Percentiles rank a stretch among this genome's conserved stretches.
Conservation (phyloP, 495 filamentous ascomycete species). For the Penicillium angulare region DNA sequence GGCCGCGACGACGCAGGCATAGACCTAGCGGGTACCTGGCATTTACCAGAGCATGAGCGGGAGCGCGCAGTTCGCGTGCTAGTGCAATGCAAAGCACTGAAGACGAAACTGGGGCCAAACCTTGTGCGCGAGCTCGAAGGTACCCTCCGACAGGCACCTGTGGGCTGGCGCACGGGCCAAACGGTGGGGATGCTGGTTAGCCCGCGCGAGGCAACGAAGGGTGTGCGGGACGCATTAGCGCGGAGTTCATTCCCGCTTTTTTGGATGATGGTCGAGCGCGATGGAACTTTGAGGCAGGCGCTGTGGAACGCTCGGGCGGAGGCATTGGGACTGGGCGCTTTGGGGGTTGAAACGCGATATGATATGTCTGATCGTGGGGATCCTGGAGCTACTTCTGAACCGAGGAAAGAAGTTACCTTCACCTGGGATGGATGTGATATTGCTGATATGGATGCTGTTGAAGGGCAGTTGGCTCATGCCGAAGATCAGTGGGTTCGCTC, state of each 20-base stretch:
- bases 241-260: constrained; percentile 65
- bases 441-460: constrained; percentile 37
- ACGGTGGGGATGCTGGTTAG: constrained; percentile 65
- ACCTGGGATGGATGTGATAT: constrained; percentile 58
- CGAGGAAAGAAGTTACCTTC: constrained; percentile 41
- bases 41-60: constrained; percentile 46
- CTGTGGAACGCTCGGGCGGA: constrained; percentile 54
- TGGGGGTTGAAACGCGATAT: constrained; percentile 61
- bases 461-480: constrained; percentile 19
- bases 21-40: constrained; percentile 83
- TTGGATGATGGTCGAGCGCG: constrained; percentile 49
- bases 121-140: constrained; percentile 85
- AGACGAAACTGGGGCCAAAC: constrained; percentile 56
- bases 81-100: constrained; percentile 77
- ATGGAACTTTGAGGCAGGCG: constrained; percentile 36
- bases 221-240: constrained; percentile 64
- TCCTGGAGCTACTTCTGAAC: constrained; percentile 2
- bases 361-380: too few species aligned
- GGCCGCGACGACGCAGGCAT: constrained; percentile 75
- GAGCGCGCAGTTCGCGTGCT: constrained; percentile 58
- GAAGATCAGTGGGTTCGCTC: constrained; percentile 34
- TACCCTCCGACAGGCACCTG: constrained; percentile 66
- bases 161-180: constrained; percentile 59
- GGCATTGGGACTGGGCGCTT: constrained; percentile 58
- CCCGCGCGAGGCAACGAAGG: constrained; percentile 52